Percentiles rank a stretch among this genome's conserved stretches.
Evolutionary conservation across 176 grass and related monocot genomes (phyloP).

Genomic region (Oryza australiensis): DNA sequence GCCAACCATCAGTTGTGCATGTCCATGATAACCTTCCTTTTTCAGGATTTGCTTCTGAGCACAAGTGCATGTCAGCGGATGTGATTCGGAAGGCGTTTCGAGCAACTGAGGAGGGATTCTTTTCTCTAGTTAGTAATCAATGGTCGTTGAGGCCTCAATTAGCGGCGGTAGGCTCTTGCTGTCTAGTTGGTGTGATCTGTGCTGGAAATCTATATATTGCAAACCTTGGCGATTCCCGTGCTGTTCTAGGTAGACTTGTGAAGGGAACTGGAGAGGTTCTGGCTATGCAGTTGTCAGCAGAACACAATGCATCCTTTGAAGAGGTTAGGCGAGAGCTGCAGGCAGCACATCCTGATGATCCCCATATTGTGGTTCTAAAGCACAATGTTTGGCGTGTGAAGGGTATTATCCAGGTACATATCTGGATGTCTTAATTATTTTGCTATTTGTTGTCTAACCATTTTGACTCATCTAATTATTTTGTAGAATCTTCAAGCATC

Average conservation of each 20-base stretch:
- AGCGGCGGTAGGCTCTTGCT: constrained; percentile 90
- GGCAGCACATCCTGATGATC: constrained; percentile 77
- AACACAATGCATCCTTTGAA: constrained; percentile 82
- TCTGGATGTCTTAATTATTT: background rate
- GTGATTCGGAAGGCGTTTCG: constrained; percentile 70
- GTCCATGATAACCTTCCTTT: constrained; percentile 30
- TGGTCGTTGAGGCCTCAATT: constrained; percentile 72
- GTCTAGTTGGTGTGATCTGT: constrained; percentile 68
- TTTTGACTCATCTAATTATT: background rate
- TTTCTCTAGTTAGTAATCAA: constrained; percentile 69
- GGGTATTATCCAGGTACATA: constrained; percentile 84
- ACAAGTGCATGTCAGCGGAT: constrained; percentile 71
- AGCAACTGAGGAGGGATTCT: constrained; percentile 80
- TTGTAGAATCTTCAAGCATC: background rate
- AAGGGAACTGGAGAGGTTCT: constrained; percentile 78
- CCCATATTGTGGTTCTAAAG: constrained; percentile 73
- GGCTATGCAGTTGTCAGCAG: constrained; percentile 75
- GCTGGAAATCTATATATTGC: constrained; percentile 69
- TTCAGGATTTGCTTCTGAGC: constrained; percentile 71
- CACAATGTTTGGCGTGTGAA: constrained; percentile 94
- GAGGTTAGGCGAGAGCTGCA: constrained; percentile 73
- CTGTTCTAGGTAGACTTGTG: constrained; percentile 67
- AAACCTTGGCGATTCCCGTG: constrained; percentile 78
- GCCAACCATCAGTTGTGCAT: constrained; percentile 6
- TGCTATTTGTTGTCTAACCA: background rate